Percentiles rank a stretch among this genome's conserved stretches.
phyloP scores from a whole-genome alignment of 225 moss, liverwort and hornwort genomes.

The Sphagnum contortum region DNA sequence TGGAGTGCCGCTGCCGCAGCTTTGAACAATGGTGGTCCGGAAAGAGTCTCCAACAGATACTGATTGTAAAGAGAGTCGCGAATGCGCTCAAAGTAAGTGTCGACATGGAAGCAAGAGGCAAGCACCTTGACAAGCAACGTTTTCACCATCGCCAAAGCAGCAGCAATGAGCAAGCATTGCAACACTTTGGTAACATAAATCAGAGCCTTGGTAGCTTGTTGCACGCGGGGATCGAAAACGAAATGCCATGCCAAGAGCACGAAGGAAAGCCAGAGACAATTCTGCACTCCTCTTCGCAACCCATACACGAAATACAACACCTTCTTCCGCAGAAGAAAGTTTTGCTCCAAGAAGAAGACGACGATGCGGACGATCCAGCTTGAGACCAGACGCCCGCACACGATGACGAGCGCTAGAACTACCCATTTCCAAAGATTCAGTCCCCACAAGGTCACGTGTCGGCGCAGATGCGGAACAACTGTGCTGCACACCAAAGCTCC shows the following conservation, averaged over 20 bases:
- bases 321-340: slow-evolving; percentile 75
- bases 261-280: slow-evolving; percentile 77
- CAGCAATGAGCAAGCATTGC: slow-evolving; percentile 61
- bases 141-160: slow-evolving; percentile 54
- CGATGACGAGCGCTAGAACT: slow-evolving; percentile 51
- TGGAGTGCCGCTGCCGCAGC: no score
- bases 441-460: slow-evolving; percentile 18
- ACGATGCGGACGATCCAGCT: slow-evolving; percentile 53
- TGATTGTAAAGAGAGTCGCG: slow-evolving; percentile 93
- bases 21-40: slow-evolving; percentile 15
- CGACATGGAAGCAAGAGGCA: slow-evolving; percentile 84
- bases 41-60: slow-evolving; percentile 74
- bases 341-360: slow-evolving; percentile 64
- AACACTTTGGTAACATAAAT: slow-evolving; percentile 72
- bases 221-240: slow-evolving; percentile 63
- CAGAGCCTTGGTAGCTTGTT: slow-evolving; percentile 28
- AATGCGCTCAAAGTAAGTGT: slow-evolving; percentile 83
- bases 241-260: slow-evolving; percentile 87
- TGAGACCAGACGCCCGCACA: slow-evolving; percentile 75
- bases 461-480: slow-evolving; percentile 4
- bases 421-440: slow-evolving; percentile 82
- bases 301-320: slow-evolving; percentile 93
- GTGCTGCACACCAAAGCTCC: slow-evolving; percentile 42
- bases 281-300: slow-evolving; percentile 61
- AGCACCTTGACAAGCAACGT: slow-evolving; percentile 75